A percentile compares a stretch with the other conserved stretches of the same genome.
Evolutionary conservation across 2,329 filamentous ascomycete genomes (phyloP).

Genomic region (Monilinia polystroma): DNA sequence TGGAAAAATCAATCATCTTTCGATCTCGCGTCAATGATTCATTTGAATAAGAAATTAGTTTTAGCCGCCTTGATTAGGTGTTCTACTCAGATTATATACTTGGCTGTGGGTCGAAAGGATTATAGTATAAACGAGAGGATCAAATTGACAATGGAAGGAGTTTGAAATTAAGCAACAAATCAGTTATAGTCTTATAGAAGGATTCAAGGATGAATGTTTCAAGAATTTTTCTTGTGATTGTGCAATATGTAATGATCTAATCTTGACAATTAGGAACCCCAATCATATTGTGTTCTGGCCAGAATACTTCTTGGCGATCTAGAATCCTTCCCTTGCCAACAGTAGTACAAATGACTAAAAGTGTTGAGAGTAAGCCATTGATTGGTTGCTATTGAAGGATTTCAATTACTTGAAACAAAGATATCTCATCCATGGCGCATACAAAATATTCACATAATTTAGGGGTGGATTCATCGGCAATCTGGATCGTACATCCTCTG

Average conservation of each 20-base stretch:
- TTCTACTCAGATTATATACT: neutral
- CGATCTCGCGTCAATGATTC: constrained; percentile 2
- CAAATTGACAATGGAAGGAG: neutral
- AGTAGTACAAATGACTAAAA: constrained; percentile 11
- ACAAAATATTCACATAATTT: neutral
- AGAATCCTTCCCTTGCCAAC: neutral
- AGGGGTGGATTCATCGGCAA: neutral
- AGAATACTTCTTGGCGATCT: constrained; percentile 1
- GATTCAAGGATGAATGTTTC: neutral
- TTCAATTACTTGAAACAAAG: neutral
- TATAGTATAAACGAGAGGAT: neutral
- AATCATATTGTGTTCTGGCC: neutral
- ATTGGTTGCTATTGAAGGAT: constrained; percentile 10
- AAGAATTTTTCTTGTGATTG: neutral
- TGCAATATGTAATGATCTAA: neutral
- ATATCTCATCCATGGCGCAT: neutral
- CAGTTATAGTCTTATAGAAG: neutral
- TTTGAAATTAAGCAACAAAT: constrained; percentile 1
- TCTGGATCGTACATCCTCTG: neutral
- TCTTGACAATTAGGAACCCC: neutral
- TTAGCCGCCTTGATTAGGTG: neutral
- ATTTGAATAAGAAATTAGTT: neutral
- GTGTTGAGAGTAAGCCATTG: neutral
- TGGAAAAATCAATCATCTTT: too few relatives aligned
- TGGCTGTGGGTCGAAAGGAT: constrained; percentile 7